phyloP scores from a whole-genome alignment of 2,329 filamentous ascomycete species.

The Penicillium brevicompactum region DNA sequence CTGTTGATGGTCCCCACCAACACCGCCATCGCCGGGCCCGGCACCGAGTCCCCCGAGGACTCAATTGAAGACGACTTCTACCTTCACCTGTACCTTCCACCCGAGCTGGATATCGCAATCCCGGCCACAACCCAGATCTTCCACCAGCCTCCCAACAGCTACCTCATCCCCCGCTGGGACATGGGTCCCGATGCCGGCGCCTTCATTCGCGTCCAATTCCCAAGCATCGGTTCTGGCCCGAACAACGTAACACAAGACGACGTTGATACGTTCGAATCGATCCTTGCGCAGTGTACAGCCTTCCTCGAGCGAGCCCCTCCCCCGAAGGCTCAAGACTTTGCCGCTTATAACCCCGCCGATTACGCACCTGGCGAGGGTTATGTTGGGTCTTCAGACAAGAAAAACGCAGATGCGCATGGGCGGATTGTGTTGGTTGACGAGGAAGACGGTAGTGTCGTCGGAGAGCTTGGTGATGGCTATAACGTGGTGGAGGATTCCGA shows the following conservation, averaged over 20 bases:
- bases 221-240: conserved; percentile 66
- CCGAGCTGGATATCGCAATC: conserved; percentile 88
- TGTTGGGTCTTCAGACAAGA: conserved; percentile 46
- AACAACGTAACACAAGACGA: conserved; percentile 78
- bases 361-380: conserved; percentile 82
- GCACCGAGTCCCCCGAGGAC: conserved; percentile 65
- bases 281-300: conserved; percentile 94
- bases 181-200: conserved; percentile 83
- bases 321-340: conserved; percentile 41
- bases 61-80: conserved; percentile 87
- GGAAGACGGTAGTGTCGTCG: conserved; percentile 92
- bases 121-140: conserved; percentile 97
- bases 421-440: conserved; percentile 93
- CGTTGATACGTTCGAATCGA: conserved; percentile 94
- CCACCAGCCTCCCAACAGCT: conserved; percentile 88
- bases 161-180: conserved; percentile 94
- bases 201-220: conserved; percentile 93
- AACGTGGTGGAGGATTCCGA: conserved; percentile 74
- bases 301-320: conserved; percentile 84
- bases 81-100: conserved; percentile 89
- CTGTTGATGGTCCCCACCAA: conserved; percentile 94
- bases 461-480: conserved; percentile 82
- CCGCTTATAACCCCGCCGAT: conserved; percentile 75
- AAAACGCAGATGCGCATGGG: conserved; percentile 54
- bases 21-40: conserved; percentile 60